Evolutionary conservation across 2,329 filamentous ascomycete species (phyloP), one percentile per base, ranked within the genome.

Genomic region (Diaporthe aspalathi): DNA sequence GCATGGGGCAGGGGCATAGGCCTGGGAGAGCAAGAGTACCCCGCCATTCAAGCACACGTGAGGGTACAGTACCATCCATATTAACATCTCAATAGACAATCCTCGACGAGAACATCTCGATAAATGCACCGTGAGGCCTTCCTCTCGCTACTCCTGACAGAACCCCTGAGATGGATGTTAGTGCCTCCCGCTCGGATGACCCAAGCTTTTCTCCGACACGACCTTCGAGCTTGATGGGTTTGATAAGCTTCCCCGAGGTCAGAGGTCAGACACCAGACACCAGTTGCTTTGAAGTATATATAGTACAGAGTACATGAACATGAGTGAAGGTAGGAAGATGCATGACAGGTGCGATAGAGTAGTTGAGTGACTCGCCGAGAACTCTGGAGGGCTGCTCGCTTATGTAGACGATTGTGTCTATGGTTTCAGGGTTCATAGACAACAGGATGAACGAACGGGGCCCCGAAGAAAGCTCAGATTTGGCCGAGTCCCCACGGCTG

Each of bases 31-130:
- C 5, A 43, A 27, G 24, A 24, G 35, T 62, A 68, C 67, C 67
- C 67, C 67, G 67, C 67, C 53, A 43, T 68, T 43, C 53, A 27
- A 29, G 53, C 40, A 68, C 60, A 68, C 60, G 29, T 11, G 27
- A 63, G 43, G 57, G 49, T 63, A 63, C 66, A 68, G 49, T 52
- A 40, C 43, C 29, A 52, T 24, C 29, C 24, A 8, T 27, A 14
- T 49, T n/a, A 22, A 45, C n/a, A n/a, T n/a, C n/a, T n/a, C n/a
- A n/a, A 9, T n/a, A 52, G 11, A 8, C 32, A 60, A 20, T 60
- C n/a, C 29, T 50, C 45, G 53, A 52, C 60, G n/a, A 16, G n/a
- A n/a, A 40, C 27, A 68, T 47, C 3, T 4, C n/a, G 16, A 50
- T 57, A 60, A 57, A 43, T 38, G 60, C 60, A 50, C 35, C 17